Conservation (phyloP, 1,139 yeast species). For the Geotrichum phurueaensis region DNA sequence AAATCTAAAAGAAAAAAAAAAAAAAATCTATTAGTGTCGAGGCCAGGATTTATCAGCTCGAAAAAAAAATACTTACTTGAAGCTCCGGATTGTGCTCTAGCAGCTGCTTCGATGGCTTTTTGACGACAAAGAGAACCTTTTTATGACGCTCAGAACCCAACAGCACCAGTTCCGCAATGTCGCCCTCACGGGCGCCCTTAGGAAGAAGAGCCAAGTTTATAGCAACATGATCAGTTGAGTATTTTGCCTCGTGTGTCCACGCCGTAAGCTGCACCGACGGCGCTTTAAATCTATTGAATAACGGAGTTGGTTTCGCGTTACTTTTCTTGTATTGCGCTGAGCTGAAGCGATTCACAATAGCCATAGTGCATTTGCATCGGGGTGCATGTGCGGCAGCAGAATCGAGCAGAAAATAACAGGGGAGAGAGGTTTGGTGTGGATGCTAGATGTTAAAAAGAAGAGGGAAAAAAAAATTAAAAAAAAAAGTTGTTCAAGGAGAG, state of each 20-base stretch:
- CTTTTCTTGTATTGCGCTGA: not conserved
- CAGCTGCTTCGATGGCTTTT: slow-evolving; percentile 37
- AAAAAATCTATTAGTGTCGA: not conserved
- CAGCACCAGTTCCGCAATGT: slow-evolving; percentile 57
- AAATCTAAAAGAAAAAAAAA: slow-evolving; percentile 36
- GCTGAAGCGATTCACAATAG: not conserved
- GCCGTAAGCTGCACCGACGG: slow-evolving; percentile 41
- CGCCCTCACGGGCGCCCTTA: slow-evolving; percentile 57
- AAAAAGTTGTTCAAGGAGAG: not conserved
- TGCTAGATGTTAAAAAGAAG: not conserved
- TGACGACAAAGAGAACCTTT: slow-evolving; percentile 42
- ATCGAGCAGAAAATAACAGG: not conserved
- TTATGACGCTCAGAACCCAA: slow-evolving; percentile 35
- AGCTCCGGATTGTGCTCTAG: slow-evolving; percentile 30
- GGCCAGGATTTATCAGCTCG: not conserved
- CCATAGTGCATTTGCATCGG: not conserved
- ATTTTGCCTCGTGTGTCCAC: slow-evolving; percentile 69
- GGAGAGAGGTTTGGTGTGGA: not conserved
- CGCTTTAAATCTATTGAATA: not conserved
- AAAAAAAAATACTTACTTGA: slow-evolving; percentile 24
- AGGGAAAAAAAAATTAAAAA: not conserved
- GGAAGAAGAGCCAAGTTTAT: slow-evolving; percentile 55
- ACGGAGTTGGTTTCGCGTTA: not conserved
- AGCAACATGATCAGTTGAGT: slow-evolving; percentile 53
- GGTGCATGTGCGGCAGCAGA: not conserved